Evolutionary conservation across 169 alveolate species (phyloP).

Genomic region (Babesia gibsoni): DNA sequence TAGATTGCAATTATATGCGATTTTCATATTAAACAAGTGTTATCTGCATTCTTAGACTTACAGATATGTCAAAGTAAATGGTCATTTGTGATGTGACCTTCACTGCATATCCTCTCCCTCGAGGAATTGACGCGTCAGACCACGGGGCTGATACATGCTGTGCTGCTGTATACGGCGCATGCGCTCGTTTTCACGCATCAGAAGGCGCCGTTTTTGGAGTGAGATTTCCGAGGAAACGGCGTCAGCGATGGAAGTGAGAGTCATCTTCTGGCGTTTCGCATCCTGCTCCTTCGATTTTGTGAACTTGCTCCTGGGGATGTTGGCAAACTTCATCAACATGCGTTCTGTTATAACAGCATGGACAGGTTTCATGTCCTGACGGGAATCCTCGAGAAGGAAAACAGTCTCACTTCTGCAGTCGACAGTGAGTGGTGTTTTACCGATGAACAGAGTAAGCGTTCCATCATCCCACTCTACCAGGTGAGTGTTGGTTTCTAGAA

Average conservation of each 20-base stretch:
- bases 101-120: conserved; percentile 46
- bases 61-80: too few relatives aligned
- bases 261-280: conserved; percentile 60
- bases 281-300: conserved; percentile 22
- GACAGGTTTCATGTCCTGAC: conserved; percentile 56
- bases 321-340: conserved; percentile 52
- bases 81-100: too few relatives aligned
- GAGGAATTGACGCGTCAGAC: conserved; percentile 44
- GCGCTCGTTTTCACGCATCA: conserved; percentile 51
- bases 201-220: conserved; percentile 31
- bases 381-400: conserved; percentile 58
- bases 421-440: conserved; percentile 45
- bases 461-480: conserved; percentile 66
- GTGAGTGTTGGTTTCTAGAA: conserved; percentile 49
- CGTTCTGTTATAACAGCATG: conserved; percentile 59
- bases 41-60: too few relatives aligned
- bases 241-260: conserved; percentile 56
- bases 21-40: too few relatives aligned
- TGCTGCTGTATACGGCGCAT: conserved; percentile 27
- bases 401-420: conserved; percentile 46
- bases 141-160: conserved; percentile 12
- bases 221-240: conserved; percentile 46
- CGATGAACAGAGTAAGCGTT: conserved; percentile 45
- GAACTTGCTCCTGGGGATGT: conserved; percentile 50
- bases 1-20: too few relatives aligned